phyloP scores from a whole-genome alignment of 176 grass and related monocot genomes.

The Phoenix dactylifera region DNA sequence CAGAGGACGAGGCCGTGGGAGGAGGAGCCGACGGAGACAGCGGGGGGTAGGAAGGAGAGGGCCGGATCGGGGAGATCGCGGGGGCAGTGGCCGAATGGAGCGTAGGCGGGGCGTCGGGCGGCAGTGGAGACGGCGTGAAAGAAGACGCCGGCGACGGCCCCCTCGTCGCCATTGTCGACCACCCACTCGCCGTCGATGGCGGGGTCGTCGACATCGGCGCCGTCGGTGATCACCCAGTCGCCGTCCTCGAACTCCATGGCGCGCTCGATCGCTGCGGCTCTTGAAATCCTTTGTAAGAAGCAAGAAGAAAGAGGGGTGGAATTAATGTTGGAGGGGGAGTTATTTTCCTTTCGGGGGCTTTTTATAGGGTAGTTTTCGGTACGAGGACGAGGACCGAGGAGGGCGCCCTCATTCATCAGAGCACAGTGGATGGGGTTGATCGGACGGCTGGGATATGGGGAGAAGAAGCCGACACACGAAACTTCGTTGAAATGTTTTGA shows the following conservation, averaged over 20 bases:
- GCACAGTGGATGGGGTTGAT: too few relatives aligned
- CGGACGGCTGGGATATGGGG: too few relatives aligned
- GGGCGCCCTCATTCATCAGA: too few relatives aligned
- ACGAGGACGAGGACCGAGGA: too few relatives aligned
- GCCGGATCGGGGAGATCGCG: slow-evolving; percentile 7
- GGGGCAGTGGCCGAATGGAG: slow-evolving; percentile 5
- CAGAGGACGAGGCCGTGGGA: slow-evolving; percentile 21
- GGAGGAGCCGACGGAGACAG: slow-evolving; percentile 19
- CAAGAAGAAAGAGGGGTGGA: too few relatives aligned
- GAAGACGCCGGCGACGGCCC: slow-evolving; percentile 19
- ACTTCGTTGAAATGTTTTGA: too few relatives aligned
- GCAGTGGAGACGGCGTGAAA: not conserved
- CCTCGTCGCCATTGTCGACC: slow-evolving; percentile 12
- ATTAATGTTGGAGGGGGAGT: too few relatives aligned
- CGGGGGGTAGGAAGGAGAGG: slow-evolving; percentile 23
- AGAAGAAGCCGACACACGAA: too few relatives aligned
- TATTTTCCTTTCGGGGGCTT: too few relatives aligned
- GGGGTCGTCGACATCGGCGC: not conserved
- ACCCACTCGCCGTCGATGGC: slow-evolving; percentile 9
- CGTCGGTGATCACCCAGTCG: slow-evolving; percentile 19
- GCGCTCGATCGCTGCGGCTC: too few relatives aligned
- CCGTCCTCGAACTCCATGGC: slow-evolving; percentile 20
- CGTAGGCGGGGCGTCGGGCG: slow-evolving; percentile 3
- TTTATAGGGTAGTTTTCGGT: too few relatives aligned
- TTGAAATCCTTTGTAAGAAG: too few relatives aligned